phyloP scores from a whole-genome alignment of 1,139 yeast genomes.

The Taphrina flavorubra region DNA sequence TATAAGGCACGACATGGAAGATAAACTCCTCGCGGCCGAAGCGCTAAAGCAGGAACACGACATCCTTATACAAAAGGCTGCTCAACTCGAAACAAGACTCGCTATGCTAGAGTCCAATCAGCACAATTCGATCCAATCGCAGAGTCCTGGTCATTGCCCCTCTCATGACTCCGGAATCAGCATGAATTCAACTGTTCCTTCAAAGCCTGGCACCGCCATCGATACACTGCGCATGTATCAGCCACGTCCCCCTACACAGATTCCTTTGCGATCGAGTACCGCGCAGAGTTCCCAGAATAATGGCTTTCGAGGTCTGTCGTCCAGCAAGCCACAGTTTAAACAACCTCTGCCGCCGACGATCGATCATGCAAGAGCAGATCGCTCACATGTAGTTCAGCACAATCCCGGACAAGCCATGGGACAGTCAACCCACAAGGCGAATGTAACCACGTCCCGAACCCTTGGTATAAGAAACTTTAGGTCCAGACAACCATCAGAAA shows the following conservation, averaged over 20 bases:
- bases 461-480: too few species aligned
- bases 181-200: not conserved
- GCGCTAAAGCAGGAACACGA: conserved; percentile 7
- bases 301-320: not conserved
- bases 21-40: not conserved
- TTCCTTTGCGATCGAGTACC: not conserved
- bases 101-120: not conserved
- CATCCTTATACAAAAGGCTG: not conserved
- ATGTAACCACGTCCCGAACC: too few species aligned
- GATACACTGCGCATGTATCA: not conserved
- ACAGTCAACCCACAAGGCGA: too few species aligned
- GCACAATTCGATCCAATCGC: not conserved
- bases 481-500: too few species aligned
- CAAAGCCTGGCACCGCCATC: not conserved
- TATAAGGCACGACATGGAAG: not conserved
- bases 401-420: too few species aligned
- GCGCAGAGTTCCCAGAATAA: not conserved
- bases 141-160: not conserved
- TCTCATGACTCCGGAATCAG: conserved; percentile 1
- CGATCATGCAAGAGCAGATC: not conserved
- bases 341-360: not conserved
- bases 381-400: not conserved
- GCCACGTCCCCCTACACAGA: not conserved
- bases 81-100: not conserved
- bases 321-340: not conserved